A percentile compares a stretch with the other conserved stretches of the same genome.
Conservation (phyloP, 108 stramenopile genomes). For the Discostella stelligeroides region DNA sequence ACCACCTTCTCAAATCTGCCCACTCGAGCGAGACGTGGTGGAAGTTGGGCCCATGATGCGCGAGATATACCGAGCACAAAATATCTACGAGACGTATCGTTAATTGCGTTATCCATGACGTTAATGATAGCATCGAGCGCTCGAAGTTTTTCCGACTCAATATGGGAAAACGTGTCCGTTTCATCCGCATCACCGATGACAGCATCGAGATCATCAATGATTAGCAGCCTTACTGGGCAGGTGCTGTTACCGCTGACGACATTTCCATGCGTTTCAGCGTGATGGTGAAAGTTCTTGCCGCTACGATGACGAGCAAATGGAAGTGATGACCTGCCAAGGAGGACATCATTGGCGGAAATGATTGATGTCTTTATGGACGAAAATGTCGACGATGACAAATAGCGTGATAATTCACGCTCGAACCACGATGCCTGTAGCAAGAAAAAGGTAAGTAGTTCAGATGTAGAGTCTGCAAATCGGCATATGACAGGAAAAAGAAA, state of each 20-base stretch:
- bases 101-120: slow-evolving; percentile 49
- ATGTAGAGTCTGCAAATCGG: background rate
- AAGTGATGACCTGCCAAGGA: slow-evolving; percentile 34
- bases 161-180: slow-evolving; percentile 18
- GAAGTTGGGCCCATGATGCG: slow-evolving; percentile 45
- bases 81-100: slow-evolving; percentile 3
- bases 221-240: slow-evolving; percentile 37
- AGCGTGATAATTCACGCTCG: slow-evolving; percentile 48
- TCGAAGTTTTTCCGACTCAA: slow-evolving; percentile 54
- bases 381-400: background rate
- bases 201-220: slow-evolving; percentile 76
- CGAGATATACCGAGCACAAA: slow-evolving; percentile 65
- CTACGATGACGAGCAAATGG: slow-evolving; percentile 17
- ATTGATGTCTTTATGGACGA: slow-evolving; percentile 5
- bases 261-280: too few relatives aligned
- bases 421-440: slow-evolving; percentile 48
- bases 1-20: slow-evolving; percentile 76
- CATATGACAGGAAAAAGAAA: background rate
- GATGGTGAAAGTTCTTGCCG: too few relatives aligned
- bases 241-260: background rate
- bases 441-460: slow-evolving; percentile 13
- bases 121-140: slow-evolving; percentile 58
- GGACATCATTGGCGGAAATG: slow-evolving; percentile 49
- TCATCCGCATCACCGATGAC: slow-evolving; percentile 47
- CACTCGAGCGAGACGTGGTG: slow-evolving; percentile 57